Evolutionary conservation across 2,329 filamentous ascomycete species (phyloP), one percentile per base, ranked within the genome.

Genomic region (Aspergillus sp.): DNA sequence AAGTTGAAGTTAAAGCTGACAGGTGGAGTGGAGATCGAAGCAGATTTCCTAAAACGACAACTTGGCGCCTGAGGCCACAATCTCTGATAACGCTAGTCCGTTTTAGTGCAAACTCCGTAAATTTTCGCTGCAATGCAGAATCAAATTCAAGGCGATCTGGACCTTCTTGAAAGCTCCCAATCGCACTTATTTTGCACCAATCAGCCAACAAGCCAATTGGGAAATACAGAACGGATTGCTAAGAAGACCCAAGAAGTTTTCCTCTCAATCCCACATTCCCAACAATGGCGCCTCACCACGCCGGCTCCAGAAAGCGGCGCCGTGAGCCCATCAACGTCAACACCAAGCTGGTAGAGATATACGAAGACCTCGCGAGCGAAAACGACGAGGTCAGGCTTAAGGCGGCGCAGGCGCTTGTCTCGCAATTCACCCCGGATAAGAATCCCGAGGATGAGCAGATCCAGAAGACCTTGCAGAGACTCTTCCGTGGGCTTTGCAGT

Each of bases 401-500:
- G 61, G 79, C 78, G 39, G 78, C 78, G 2, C 71, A 75, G 49
- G 70, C 70, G 4, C 67, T 81, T 40, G 69, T 80, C 3, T 75
- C 74, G 8, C 75, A 78, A 51, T 78, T 79, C 58, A 77, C 76
- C 3, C 69, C 75, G 15, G 73, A 77, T 51, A 69, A 73, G 58
- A 69, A 71, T 27, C 70, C 75, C 5, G 66, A 69, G 14, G 70
- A 75, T 56, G 77, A 79, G 31, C 70, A 77, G 56, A 72, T 77
- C 48, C 68, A 72, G 52, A 76, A 75, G 55, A 70, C 70, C 1
- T 60, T 81, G 62, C 84, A 84, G 69, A 83, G 89, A 25, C 80
- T 99, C 39, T 91, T 97, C 72, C 87, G 90, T 55, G 95, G 95
- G 41, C 85, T 98, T 17, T 92, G 93, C 60, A 97, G 92, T 72